These are phyloP conservation scores for Monosporascus ibericus DNA, from an alignment of 2,329 filamentous ascomycete genomes.

Conservation along the genomic window DNA sequence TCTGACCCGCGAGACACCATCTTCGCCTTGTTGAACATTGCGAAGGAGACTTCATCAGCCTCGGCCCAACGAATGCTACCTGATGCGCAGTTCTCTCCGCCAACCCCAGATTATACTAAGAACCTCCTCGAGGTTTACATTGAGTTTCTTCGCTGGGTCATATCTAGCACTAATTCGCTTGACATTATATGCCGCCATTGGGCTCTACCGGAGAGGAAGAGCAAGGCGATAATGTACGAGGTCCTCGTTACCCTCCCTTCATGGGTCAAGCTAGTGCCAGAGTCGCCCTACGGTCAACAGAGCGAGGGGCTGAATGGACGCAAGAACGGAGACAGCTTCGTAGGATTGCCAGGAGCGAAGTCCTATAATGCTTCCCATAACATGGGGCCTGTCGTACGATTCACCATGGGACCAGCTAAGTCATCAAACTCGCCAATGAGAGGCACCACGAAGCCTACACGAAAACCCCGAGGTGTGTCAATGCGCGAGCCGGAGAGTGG, in stretches of 20 bases:
- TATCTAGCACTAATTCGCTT: conserved; percentile 7
- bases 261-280: conserved; percentile 5
- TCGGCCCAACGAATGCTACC: not conserved
- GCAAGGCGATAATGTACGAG: not conserved
- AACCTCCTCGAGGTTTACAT: conserved; percentile 9
- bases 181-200: conserved; percentile 20
- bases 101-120: not conserved
- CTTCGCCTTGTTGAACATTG: conserved; percentile 15
- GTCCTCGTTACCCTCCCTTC: conserved; percentile 3
- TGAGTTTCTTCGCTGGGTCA: conserved; percentile 11
- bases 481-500: no score
- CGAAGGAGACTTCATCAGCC: conserved; percentile 7
- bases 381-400: not conserved
- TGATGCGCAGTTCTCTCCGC: not conserved
- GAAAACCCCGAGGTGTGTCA: no score
- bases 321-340: conserved; percentile 9
- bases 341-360: conserved; percentile 1
- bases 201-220: conserved; percentile 9
- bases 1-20: conserved; percentile 21
- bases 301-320: conserved; percentile 5
- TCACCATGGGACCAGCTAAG: not conserved
- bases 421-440: no score
- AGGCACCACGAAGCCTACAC: no score
- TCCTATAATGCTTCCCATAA: conserved; percentile 5
- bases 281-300: conserved; percentile 4